phyloP scores from a whole-genome alignment of 31 red algal species.

The Bonnemaisonia californica region DNA sequence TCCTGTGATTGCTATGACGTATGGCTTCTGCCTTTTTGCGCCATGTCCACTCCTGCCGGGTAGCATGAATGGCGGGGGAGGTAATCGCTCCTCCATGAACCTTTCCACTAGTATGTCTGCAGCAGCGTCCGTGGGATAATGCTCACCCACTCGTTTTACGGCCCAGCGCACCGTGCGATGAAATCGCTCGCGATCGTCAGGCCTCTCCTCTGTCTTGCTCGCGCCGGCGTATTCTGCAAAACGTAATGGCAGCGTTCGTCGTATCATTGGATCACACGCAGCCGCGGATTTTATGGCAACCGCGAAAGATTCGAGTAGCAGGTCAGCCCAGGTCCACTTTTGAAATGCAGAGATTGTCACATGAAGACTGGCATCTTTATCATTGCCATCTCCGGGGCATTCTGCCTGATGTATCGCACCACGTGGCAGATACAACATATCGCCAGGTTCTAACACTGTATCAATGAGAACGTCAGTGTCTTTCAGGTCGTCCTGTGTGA shows the following conservation, averaged over 20 bases:
- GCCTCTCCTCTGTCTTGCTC: background rate
- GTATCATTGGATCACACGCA: slow-evolving; percentile 23
- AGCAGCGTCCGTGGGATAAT: slow-evolving; percentile 60
- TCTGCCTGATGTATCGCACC: slow-evolving; percentile 74
- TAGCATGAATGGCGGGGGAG: slow-evolving; percentile 25
- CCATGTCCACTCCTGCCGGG: too few relatives aligned
- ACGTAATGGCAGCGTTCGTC: slow-evolving; percentile 50
- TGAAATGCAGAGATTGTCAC: slow-evolving; percentile 76
- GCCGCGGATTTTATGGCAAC: slow-evolving; percentile 54
- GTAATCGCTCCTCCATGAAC: slow-evolving; percentile 64
- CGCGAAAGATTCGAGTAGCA: slow-evolving; percentile 40
- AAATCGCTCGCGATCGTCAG: slow-evolving; percentile 28
- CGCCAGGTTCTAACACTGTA: slow-evolving; percentile 44
- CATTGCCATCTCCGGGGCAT: background rate
- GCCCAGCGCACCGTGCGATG: slow-evolving; percentile 8
- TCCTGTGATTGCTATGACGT: background rate
- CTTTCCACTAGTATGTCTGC: slow-evolving; percentile 42
- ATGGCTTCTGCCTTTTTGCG: background rate
- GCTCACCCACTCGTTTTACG: slow-evolving; percentile 14
- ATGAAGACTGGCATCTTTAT: slow-evolving; percentile 38
- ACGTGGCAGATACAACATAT: slow-evolving; percentile 79
- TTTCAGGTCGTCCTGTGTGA: slow-evolving; percentile 55
- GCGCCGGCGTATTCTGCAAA: slow-evolving; percentile 50
- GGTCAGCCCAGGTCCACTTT: slow-evolving; percentile 84
- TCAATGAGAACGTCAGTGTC: slow-evolving; percentile 24